Base-by-base conservation (phyloP, 2,329 filamentous ascomycete species). In the Ophiostoma australiae region DNA sequence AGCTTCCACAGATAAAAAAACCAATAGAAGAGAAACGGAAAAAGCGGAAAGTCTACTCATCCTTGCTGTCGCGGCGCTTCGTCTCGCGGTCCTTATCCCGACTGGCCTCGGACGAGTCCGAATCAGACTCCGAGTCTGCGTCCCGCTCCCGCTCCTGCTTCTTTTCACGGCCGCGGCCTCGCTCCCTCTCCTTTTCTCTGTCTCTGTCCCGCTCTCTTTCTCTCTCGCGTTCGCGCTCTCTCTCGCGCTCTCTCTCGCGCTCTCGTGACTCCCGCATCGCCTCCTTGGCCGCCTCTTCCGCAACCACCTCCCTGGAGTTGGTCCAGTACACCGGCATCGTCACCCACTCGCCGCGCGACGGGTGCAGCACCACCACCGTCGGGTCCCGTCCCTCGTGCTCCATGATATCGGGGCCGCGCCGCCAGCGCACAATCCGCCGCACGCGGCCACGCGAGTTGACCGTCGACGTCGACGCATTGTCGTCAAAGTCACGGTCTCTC, bases 331-430 rank as follows among this genome's bases (percentile, higher is more conserved):
- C 73, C 0, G 74, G 72, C 41, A 72, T 55, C 20, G 71, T 75
- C 37, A 74, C 72, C 74, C 74, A 75, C n/a, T 75, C 74, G 68
- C 73, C 74, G 17, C 73, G 74, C 67, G 63, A 70, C 13, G 74
- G 73, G 44, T 75, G 74, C 68, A 75, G 72, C 66, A 74, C 73
- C 13, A 75, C 74, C 20, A 75, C 70, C 31, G 71, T 72, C 2
- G 74, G 73, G 33, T 75, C 73, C 10, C 67, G 66, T 33, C 74
- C 74, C 23, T 72, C 73, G 70, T 75, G 74, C 15, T 73, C 72
- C 11, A 72, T 37, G 4, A 70, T 31, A 4, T 70, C 58, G 1
- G 74, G 74, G 6, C 72, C 74, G 10, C 63, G 71, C 20, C 71
- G 68, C 68, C 70, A 75, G 23, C 73, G 73, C 3, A 74, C 69